Percentiles rank a stretch among this genome's conserved stretches.
phyloP scores from a whole-genome alignment of 371 early-diverging fungal genomes.

The Sporodiniella umbellata region DNA sequence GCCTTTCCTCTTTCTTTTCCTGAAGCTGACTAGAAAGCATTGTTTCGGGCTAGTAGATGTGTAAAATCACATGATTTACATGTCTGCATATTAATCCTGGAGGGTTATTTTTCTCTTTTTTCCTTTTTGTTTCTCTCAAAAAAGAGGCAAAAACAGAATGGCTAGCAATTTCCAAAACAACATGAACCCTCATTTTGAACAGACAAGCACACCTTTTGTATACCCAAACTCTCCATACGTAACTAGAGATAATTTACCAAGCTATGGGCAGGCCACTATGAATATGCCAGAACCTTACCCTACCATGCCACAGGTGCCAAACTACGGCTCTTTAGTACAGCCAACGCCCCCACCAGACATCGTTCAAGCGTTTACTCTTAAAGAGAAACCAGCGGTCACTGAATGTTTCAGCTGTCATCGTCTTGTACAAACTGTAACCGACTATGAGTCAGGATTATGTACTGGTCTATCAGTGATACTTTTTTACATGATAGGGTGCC shows the following conservation, averaged over 20 bases:
- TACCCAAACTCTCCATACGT: neutral
- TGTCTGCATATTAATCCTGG: too few species aligned
- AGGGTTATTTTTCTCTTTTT: too few species aligned
- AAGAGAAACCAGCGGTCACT: conserved; percentile 7
- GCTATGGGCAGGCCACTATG: neutral
- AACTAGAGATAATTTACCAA: neutral
- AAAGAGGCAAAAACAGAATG: too few species aligned
- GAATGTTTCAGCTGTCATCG: conserved; percentile 19
- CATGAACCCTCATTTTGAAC: neutral
- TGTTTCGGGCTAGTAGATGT: too few species aligned
- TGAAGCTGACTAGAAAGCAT: too few species aligned
- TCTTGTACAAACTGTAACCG: conserved; percentile 7
- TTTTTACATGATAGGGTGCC: conserved; percentile 11
- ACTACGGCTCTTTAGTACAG: neutral
- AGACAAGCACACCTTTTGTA: neutral
- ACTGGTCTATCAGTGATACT: conserved; percentile 15
- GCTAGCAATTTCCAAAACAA: too few species aligned
- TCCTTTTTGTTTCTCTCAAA: too few species aligned
- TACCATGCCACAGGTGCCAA: neutral
- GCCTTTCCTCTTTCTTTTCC: too few species aligned
- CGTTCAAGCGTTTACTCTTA: neutral
- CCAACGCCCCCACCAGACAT: neutral
- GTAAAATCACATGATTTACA: too few species aligned
- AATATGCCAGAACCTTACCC: neutral
- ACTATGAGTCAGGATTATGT: conserved; percentile 13